Evolutionary conservation across 2,329 filamentous ascomycete species (phyloP), one percentile per base, ranked within the genome.

Genomic region (Colletotrichum cereale): DNA sequence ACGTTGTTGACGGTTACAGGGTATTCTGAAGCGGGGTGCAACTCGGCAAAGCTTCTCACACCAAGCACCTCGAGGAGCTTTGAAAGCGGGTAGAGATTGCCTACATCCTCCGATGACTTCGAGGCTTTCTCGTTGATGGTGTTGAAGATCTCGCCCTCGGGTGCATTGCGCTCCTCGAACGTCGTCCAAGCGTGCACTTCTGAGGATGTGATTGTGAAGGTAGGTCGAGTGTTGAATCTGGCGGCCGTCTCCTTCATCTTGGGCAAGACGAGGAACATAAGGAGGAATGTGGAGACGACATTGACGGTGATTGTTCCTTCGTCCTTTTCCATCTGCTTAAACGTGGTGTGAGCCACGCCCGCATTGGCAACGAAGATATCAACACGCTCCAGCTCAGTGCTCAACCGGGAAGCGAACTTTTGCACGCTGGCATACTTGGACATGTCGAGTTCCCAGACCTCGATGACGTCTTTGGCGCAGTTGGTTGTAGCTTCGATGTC

Each of bases 401-500:
- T 74, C 2, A 81, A 76, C 2, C 81, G 80, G 1, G 63, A 75
- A 3, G 80, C 82, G 70, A 90, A 89, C 1, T 76, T 77, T 62
- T 80, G 77, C 47, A 89, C 82, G 40, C 82, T 86, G 4, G 82
- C 81, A 74, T 86, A 86, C 24, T 79, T 83, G 18, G 74, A 75
- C 74, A 89, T 81, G 74, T 89, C 87, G 5, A 89, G 74, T 14
- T 79, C 65, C 86, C 86, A 89, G 16, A 88, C 85, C 53, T 87
- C 79, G 40, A 87, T 77, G 3, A 68, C 75, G n/a, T 66, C 77
- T 48, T 36, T 70, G 31, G 29, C 70, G 60, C 67, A 61, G 31
- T 55, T 73, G 16, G 79, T 78, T 26, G 77, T 75, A 1, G 70
- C 66, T 38, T 78, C 77, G 55, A 87, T 82, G 48, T 79, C 78